phyloP scores from a whole-genome alignment of 768 basidiomycete species.

The Phaeolepiota aurea region DNA sequence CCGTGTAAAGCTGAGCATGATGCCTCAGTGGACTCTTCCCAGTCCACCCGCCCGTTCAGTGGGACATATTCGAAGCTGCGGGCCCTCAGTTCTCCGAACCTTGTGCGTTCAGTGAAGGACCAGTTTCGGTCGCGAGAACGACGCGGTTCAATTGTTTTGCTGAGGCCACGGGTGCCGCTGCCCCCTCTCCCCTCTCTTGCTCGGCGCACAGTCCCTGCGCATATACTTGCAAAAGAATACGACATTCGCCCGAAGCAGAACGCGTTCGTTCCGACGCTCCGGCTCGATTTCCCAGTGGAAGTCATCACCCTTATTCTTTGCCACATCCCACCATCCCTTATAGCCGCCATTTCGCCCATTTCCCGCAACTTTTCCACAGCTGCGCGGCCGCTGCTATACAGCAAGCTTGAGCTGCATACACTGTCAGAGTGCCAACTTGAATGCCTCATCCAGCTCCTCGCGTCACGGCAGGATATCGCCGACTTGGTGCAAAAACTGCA shows the following conservation, averaged over 20 bases:
- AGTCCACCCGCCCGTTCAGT: too few species aligned
- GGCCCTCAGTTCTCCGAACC: constrained; percentile 29
- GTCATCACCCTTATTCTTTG: constrained; percentile 23
- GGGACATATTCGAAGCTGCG: constrained; percentile 18
- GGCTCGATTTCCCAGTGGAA: constrained; percentile 20
- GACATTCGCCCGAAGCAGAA: neutral
- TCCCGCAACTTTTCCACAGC: constrained; percentile 25
- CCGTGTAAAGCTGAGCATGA: constrained; percentile 15
- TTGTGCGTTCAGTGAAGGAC: constrained; percentile 16
- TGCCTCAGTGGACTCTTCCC: too few species aligned
- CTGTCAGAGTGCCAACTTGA: constrained; percentile 21
- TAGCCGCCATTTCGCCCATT: constrained; percentile 21
- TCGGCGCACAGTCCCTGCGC: neutral
- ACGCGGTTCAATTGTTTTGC: neutral
- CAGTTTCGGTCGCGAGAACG: neutral
- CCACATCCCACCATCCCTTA: constrained; percentile 20
- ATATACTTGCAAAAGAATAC: neutral
- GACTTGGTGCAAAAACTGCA: constrained; percentile 29
- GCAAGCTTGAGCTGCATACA: constrained; percentile 22
- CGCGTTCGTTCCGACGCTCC: neutral
- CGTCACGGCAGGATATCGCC: constrained; percentile 28
- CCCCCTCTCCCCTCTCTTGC: neutral
- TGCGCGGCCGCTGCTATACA: constrained; percentile 23
- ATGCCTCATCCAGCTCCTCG: constrained; percentile 25
- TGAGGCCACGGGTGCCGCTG: neutral